phyloP scores from a whole-genome alignment of 495 filamentous ascomycete genomes.

The Staphylotrichum longicolle region DNA sequence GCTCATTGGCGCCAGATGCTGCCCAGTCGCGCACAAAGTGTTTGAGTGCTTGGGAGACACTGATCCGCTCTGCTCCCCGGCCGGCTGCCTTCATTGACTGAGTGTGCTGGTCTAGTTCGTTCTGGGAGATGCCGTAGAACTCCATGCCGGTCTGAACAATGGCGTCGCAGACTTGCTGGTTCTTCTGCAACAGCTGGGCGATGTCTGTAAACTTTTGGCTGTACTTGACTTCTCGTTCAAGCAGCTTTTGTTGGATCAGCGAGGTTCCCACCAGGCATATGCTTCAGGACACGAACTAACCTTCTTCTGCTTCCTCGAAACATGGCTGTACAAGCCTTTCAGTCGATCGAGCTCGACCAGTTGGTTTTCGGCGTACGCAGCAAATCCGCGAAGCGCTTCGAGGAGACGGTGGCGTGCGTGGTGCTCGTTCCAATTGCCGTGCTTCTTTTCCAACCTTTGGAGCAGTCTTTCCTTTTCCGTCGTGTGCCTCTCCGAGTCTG shows the following conservation, averaged over 20 bases:
- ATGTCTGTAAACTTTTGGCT: constrained; percentile 30
- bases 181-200: constrained; percentile 24
- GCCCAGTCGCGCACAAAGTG: constrained; percentile 52
- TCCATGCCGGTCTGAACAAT: constrained; percentile 31
- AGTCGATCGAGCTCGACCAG: constrained; percentile 28
- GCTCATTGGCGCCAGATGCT: constrained; percentile 39
- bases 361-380: constrained; percentile 29
- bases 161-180: constrained; percentile 29
- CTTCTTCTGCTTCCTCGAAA: constrained; percentile 29
- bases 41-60: constrained; percentile 45
- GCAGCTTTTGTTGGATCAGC: constrained; percentile 5
- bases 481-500: constrained; percentile 10
- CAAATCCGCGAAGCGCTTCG: constrained; percentile 34
- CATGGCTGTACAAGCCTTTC: constrained; percentile 29
- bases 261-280: background rate
- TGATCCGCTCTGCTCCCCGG: constrained; percentile 31
- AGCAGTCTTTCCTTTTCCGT: constrained; percentile 21
- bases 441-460: constrained; percentile 12
- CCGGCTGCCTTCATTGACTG: constrained; percentile 22
- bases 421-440: constrained; percentile 22
- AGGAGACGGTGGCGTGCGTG: constrained; percentile 34
- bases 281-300: background rate
- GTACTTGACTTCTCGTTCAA: constrained; percentile 23
- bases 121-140: constrained; percentile 32
- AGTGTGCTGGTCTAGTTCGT: constrained; percentile 33